Evolutionary conservation across 2,329 filamentous ascomycete species (phyloP), one percentile per base, ranked within the genome.

Genomic region (Colletotrichum spaethianum): DNA sequence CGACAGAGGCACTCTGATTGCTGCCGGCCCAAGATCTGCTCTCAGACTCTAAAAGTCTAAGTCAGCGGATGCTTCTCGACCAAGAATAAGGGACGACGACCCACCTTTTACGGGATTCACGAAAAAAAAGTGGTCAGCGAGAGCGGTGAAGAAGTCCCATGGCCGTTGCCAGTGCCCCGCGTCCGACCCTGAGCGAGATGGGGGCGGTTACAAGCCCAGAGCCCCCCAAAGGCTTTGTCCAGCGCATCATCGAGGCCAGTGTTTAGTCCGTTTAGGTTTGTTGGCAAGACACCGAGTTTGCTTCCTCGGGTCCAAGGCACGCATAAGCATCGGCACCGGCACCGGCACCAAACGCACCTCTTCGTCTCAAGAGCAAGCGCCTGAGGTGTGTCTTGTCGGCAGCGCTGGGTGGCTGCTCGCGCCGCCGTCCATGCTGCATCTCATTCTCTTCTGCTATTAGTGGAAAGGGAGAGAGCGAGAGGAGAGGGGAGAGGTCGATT

Each of bases 61-160:
- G 33, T 40, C 65, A 46, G 70, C 65, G 67, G 59, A 72, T 60
- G 52, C 59, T 52, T 53, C 69, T 55, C 57, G 44, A 60, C 60
- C 31, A 53, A 53, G 52, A 42, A 53, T 28, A 46, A 55, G 65
- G 68, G 66, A 42, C 40, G 38, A 28, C 20, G 42, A 38, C 33
- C 59, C 65, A 64, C 59, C 42, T 4, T 72, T 64, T 56, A 72
- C 60, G 53, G 65, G 46, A 59, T 44, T 60, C 33, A 44, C 44
- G 57, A 60, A 33, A 69, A 56, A 59, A 72, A 57, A 72, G 52
- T 68, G 65, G 65, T 59, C 53, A 38, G 38, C 57, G 65, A 72
- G 69, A 66, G 69, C 69, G 65, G 69, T 72, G 69, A 72, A 52
- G 60, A 46, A 55, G 12, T 36, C 36, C 38, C 55, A 63, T 44